Conservation (phyloP, 768 basidiomycete species). For the Cytidiella melzeri region DNA sequence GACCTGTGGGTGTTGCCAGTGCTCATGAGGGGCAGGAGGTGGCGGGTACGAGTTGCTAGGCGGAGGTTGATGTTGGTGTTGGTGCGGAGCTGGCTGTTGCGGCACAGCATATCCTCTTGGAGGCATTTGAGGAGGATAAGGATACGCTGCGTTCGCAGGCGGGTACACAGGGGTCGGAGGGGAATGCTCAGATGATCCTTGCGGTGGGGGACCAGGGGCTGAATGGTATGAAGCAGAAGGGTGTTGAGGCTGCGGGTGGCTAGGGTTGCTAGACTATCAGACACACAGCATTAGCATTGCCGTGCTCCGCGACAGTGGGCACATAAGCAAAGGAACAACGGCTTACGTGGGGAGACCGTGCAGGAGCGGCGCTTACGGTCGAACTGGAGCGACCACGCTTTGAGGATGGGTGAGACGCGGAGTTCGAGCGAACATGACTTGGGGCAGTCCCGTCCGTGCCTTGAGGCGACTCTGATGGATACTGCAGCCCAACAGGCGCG, state of each 20-base stretch:
- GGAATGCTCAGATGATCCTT: conserved; percentile 33
- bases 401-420: conserved; percentile 2
- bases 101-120: not conserved
- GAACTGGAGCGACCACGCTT: conserved; percentile 38
- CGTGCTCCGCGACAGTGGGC: conserved; percentile 8
- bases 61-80: conserved; percentile 2
- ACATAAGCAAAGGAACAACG: not conserved
- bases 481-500: conserved; percentile 13
- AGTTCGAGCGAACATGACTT: conserved; percentile 10
- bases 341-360: conserved; percentile 47
- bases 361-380: conserved; percentile 39
- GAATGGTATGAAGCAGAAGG: conserved; percentile 29
- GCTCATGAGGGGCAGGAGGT: conserved; percentile 20
- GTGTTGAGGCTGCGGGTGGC: conserved; percentile 37
- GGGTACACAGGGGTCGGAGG: conserved; percentile 33
- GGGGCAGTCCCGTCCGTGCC: conserved; percentile 9
- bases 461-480: not conserved
- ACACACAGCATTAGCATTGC: conserved; percentile 13
- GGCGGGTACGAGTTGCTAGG: conserved; percentile 17
- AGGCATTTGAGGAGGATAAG: conserved; percentile 19
- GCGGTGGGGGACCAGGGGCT: conserved; percentile 31
- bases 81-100: conserved; percentile 14
- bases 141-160: conserved; percentile 18
- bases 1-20: conserved; percentile 18
- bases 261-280: not conserved